Evolutionary conservation across 2,329 filamentous ascomycete species (phyloP).

Genomic region (Microsporum audouinii): DNA sequence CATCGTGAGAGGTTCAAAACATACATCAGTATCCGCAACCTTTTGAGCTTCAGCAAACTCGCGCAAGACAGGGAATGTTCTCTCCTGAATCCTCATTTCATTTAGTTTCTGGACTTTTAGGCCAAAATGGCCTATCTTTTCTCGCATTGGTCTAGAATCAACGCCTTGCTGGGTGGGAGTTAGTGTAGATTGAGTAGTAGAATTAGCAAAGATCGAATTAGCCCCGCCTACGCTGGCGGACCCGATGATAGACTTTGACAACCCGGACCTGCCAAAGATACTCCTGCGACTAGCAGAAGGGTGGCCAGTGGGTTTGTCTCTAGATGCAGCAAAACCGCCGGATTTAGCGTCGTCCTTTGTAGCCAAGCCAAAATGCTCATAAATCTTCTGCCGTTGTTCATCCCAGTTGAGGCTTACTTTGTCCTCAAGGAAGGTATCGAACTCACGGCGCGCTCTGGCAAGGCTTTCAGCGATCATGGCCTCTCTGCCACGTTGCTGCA

Average conservation of each 20-base stretch:
- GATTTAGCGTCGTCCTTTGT: constrained; percentile 36
- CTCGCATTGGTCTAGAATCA: constrained; percentile 65
- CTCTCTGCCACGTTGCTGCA: constrained; percentile 81
- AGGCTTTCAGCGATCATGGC: constrained; percentile 88
- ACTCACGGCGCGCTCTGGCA: constrained; percentile 77
- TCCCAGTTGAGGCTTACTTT: constrained; percentile 96
- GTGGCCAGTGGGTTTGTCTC: constrained; percentile 33
- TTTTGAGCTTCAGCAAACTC: constrained; percentile 65
- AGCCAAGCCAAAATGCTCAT: constrained; percentile 84
- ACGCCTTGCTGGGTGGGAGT: constrained; percentile 39
- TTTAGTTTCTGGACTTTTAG: constrained; percentile 73
- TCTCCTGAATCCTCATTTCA: constrained; percentile 53
- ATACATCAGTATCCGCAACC: constrained; percentile 53
- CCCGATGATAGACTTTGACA: constrained; percentile 80
- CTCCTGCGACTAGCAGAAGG: constrained; percentile 38
- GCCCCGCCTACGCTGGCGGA: constrained; percentile 56
- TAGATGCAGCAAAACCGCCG: constrained; percentile 33
- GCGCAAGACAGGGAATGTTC: constrained; percentile 60
- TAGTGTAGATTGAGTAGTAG: constrained; percentile 46
- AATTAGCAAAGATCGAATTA: constrained; percentile 56
- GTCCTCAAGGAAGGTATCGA: constrained; percentile 87
- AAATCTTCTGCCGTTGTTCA: constrained; percentile 80
- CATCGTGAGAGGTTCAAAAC: constrained; percentile 15
- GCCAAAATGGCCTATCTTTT: constrained; percentile 73
- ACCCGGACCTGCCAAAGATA: constrained; percentile 55